phyloP scores from a whole-genome alignment of 225 moss, liverwort and hornwort species.

The Pseudisothecium myosuroides region DNA sequence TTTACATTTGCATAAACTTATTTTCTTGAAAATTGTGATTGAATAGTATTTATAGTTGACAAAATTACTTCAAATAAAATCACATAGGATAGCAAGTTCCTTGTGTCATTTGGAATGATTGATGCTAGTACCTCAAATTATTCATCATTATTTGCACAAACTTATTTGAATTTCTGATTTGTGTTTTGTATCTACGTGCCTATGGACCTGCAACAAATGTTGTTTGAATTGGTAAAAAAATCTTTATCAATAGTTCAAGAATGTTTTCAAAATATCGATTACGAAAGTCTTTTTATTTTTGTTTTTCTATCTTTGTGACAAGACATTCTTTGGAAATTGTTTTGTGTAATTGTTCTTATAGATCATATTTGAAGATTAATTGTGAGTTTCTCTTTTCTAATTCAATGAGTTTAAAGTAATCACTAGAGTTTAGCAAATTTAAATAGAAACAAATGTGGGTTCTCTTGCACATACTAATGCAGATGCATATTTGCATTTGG shows the following conservation, averaged over 20 bases:
- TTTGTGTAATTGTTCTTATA: too few species aligned
- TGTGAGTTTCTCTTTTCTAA: not conserved
- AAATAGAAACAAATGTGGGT: not conserved
- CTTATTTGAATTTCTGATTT: not conserved
- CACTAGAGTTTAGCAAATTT: not conserved
- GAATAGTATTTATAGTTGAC: not conserved
- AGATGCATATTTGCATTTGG: conserved; percentile 48
- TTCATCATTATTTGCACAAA: not conserved
- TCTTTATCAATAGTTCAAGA: not conserved
- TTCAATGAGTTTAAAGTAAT: not conserved
- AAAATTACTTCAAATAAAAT: not conserved
- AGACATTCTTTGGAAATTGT: too few species aligned
- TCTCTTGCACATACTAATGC: conserved; percentile 47
- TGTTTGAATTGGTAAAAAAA: not conserved
- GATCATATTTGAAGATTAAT: not conserved
- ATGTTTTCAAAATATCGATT: not conserved
- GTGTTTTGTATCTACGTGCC: not conserved
- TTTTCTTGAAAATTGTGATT: not conserved
- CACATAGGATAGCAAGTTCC: not conserved
- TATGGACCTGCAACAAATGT: not conserved
- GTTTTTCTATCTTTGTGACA: too few species aligned
- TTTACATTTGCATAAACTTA: conserved; percentile 47
- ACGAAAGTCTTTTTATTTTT: not conserved
- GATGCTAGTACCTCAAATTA: not conserved
- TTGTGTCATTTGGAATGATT: not conserved